Base-by-base conservation (phyloP, 2,329 filamentous ascomycete species). In the Byssothecium circinans region DNA sequence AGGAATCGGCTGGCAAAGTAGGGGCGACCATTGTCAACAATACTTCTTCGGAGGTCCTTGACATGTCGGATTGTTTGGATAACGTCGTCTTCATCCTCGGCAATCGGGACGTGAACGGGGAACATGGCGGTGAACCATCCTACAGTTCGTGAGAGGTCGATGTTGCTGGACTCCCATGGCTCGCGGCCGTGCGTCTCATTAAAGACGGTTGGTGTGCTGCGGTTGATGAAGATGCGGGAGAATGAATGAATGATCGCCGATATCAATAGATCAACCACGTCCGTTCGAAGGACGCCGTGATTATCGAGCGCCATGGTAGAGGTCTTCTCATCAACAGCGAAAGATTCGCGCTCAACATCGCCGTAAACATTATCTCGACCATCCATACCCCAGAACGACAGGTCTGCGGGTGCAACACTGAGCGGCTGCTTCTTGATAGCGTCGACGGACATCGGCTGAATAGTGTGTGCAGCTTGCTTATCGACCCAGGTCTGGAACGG, bases 51-150 rank as follows among this genome's bases (percentile, higher is more conserved):
- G 0, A 68, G 69, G 54, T 83, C 80, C 57, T 84, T 84, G 37
- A 82, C 69, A 19, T 75, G 68, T n/a, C 76, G 76, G 10, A 83
- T 64, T 0, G 78, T 75, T 11, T 78, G 70, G 32, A 82, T 64
- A 14, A 83, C 64, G 48, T 82, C 78, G 25, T 79, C 75, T 2
- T 71, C 64, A 2, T 70, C 65, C 2, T 77, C 72, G 1, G 75
- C 57, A 8, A 73, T 71, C 2, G 78, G 66, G 1, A 73, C 69
- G 22, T 56, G 57, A 5, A 83, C 68, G 0, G 81, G 81, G 40
- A 76, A 80, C 11, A 84, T 67, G 0, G 80, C 76, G 2, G 81
- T 82, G 52, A 84, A 83, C 81, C 81, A 84, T 2, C 81, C 82
- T 0, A 84, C 80, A 0, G 81, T 84, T 42, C 81, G 72, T 4